Conservation (phyloP, 2,329 filamentous ascomycete species). For the Xylariaceae sp. region DNA sequence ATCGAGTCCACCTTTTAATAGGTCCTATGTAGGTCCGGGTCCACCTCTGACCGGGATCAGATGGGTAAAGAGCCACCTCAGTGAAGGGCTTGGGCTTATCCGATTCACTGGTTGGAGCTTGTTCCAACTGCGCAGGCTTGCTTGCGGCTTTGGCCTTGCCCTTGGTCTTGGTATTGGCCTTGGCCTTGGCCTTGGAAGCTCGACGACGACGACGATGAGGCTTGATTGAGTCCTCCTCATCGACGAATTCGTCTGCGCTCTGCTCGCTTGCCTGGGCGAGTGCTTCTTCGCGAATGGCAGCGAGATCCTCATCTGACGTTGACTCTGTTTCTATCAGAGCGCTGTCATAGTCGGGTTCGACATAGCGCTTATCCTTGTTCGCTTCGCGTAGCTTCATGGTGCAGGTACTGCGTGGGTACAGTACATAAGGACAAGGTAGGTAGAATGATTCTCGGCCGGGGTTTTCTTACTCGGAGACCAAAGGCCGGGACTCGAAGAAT, state of each 20-base stretch:
- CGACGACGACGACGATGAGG: neutral
- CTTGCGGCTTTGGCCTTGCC: slow-evolving; percentile 3
- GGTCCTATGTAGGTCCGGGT: slow-evolving; percentile 32
- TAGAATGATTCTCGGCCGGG: slow-evolving; percentile 9
- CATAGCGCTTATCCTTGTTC: slow-evolving; percentile 28
- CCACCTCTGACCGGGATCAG: slow-evolving; percentile 32
- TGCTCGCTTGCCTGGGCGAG: slow-evolving; percentile 6
- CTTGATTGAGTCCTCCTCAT: neutral
- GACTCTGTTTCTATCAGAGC: slow-evolving; percentile 17
- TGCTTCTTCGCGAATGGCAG: slow-evolving; percentile 10
- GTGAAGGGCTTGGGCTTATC: slow-evolving; percentile 12
- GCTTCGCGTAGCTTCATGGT: slow-evolving; percentile 31
- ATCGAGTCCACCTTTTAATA: slow-evolving; percentile 32
- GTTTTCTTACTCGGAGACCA: neutral
- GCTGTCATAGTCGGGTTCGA: slow-evolving; percentile 20
- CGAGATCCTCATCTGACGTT: slow-evolving; percentile 26
- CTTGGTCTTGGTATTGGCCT: neutral
- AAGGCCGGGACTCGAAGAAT: neutral
- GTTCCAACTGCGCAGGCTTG: slow-evolving; percentile 13
- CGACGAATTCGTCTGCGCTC: neutral
- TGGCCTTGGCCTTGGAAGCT: neutral
- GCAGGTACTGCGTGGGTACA: slow-evolving; percentile 1
- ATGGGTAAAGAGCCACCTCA: slow-evolving; percentile 31
- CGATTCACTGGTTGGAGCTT: slow-evolving; percentile 14
- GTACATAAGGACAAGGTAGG: neutral